phyloP scores from a whole-genome alignment of 2,329 filamentous ascomycete genomes.

The Dothistroma septosporum region DNA sequence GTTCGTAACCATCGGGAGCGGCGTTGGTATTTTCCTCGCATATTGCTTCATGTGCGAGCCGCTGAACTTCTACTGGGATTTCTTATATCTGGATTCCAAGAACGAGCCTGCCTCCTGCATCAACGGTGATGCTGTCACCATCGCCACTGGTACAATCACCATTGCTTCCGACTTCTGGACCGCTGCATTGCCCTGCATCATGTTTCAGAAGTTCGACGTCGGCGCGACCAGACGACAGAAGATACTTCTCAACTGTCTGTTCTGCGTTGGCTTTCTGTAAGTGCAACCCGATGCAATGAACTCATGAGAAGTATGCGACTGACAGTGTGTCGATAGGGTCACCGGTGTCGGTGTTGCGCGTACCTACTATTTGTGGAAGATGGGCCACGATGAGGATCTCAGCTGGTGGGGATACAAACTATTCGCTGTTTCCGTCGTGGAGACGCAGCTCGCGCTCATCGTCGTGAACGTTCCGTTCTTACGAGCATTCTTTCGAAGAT shows the following conservation, averaged over 20 bases:
- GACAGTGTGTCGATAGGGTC: conserved; percentile 8
- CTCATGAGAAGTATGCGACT: background rate
- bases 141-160: conserved; percentile 20
- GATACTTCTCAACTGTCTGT: conserved; percentile 22
- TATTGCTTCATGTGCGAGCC: conserved; percentile 22
- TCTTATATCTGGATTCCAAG: conserved; percentile 4
- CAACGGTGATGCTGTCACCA: conserved; percentile 8
- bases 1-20: conserved; percentile 17
- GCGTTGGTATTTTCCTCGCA: conserved; percentile 17
- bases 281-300: background rate
- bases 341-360: conserved; percentile 23
- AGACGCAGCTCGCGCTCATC: conserved; percentile 24
- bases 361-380: conserved; percentile 23
- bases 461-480: conserved; percentile 23
- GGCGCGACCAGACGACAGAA: conserved; percentile 20
- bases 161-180: conserved; percentile 26
- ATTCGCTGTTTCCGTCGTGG: conserved; percentile 19
- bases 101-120: conserved; percentile 12
- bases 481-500: conserved; percentile 16
- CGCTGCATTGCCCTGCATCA: conserved; percentile 22
- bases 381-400: conserved; percentile 12
- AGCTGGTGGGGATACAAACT: conserved; percentile 23
- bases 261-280: conserved; percentile 21
- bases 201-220: conserved; percentile 19
- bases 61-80: conserved; percentile 22